Evolutionary conservation across 208 protist genomes (phyloP).

Genomic region (Leishmania martiniquensis): DNA sequence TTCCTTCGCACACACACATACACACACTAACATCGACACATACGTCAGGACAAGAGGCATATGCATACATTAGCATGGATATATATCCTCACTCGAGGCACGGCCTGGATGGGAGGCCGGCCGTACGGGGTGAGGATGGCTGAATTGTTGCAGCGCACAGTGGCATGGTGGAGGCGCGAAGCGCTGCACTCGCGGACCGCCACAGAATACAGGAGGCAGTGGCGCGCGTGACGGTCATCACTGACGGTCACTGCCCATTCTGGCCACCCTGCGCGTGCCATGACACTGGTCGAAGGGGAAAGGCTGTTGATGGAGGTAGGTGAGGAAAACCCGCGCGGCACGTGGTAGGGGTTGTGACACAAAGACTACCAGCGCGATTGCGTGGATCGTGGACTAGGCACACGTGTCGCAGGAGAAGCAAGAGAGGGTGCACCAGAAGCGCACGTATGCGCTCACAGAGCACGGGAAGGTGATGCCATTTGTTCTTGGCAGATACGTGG

Average conservation of each 20-base stretch:
- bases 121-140: conserved; percentile 35
- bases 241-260: conserved; percentile 46
- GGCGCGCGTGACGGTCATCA: conserved; percentile 30
- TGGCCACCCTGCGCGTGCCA: conserved; percentile 40
- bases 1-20: too few species aligned
- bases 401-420: conserved; percentile 58
- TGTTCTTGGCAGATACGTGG: conserved; percentile 44
- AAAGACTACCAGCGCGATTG: conserved; percentile 51
- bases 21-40: too few species aligned
- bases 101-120: background rate
- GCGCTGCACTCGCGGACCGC: conserved; percentile 46
- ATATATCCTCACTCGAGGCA: too few species aligned
- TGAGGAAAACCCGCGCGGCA: conserved; percentile 43
- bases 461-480: conserved; percentile 47
- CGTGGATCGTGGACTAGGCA: conserved; percentile 57
- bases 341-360: conserved; percentile 49
- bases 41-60: too few species aligned
- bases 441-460: conserved; percentile 43
- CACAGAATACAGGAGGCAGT: conserved; percentile 35
- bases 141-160: conserved; percentile 35
- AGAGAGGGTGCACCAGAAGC: conserved; percentile 48
- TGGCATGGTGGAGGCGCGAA: conserved; percentile 50
- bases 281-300: conserved; percentile 47
- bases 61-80: too few species aligned
- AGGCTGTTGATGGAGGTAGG: conserved; percentile 37